Base-by-base conservation (phyloP, 495 filamentous ascomycete species). In the Penicillium crystallinum region DNA sequence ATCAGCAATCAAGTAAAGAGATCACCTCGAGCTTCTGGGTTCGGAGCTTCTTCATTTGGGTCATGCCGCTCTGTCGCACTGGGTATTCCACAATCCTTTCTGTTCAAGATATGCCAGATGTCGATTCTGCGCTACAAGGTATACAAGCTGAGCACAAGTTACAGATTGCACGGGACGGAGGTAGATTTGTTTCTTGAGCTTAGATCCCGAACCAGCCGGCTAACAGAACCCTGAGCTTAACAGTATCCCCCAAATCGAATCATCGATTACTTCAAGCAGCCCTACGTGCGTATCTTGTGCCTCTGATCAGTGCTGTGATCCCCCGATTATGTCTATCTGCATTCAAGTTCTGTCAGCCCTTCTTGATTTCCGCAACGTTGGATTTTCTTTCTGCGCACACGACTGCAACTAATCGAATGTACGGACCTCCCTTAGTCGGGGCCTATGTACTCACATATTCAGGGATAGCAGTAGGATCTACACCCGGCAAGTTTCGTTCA, bases 331-430 rank as follows among this genome's bases (percentile, higher is more conserved):
- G 62, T 36, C 64, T 79, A 12, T 77, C 74, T 31, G 80, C 61
- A 1, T 82, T 85, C 64, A 75, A 58, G 30, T 81, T 81, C 55
- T 77, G 73, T 30, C 82, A 85, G 46, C 81, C 83, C 2, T 79
- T 87, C 38, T 66, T 87, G 34, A 75, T 87, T 19, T 65, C 76
- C 33, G 63, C 68, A 4, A 67, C 77, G 0, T 55, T 81, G 46
- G 49, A 31, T 66, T 74, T 43, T 62, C 71, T 30, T 21, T 67
- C 14, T 23, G 63, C 43, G 59, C 69, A 8, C 46, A 39, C 5
- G 55, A 62, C 19, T 9, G 46, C 21, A 45, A 46, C 61, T 40
- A 61, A 15, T 58, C 44, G 23, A 27, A 72, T 77, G 44, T 54
- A 72, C 39, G 78, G 81, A 4, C 78, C 78, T 48, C 79, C 81